phyloP scores from a whole-genome alignment of 2,329 filamentous ascomycete genomes.

The Aspergillus persii region DNA sequence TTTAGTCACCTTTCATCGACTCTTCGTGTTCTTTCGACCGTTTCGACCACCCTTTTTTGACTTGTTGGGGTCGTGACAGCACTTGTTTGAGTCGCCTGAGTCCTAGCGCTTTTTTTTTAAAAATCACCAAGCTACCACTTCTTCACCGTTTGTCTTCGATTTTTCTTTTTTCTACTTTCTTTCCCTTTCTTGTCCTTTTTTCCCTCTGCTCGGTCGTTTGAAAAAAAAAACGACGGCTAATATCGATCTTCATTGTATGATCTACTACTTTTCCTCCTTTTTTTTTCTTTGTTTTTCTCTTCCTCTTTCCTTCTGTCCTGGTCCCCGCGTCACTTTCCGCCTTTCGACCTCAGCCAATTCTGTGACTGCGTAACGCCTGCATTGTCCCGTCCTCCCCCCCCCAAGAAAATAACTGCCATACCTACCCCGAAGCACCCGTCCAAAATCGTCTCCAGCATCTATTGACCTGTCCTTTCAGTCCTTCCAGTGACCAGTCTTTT shows the following conservation, averaged over 20 bases:
- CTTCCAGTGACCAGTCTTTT: conserved; percentile 19
- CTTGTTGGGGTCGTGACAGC: conserved; percentile 13
- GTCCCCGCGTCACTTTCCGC: conserved; percentile 26
- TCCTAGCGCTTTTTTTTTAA: conserved; percentile 17
- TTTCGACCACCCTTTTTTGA: conserved; percentile 2
- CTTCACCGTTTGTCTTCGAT: conserved; percentile 9
- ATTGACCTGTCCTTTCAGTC: conserved; percentile 22
- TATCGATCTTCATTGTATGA: conserved; percentile 14
- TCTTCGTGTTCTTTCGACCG: conserved; percentile 5
- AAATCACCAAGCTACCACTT: conserved; percentile 16
- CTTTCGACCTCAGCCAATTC: conserved; percentile 21
- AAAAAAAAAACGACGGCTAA: neutral
- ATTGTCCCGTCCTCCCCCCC: conserved; percentile 20
- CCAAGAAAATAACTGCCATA: conserved; percentile 15
- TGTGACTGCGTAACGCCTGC: conserved; percentile 27
- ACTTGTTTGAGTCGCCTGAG: conserved; percentile 19
- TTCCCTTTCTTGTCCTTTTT: conserved; percentile 6
- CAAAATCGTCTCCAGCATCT: conserved; percentile 14
- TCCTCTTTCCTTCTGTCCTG: conserved; percentile 19
- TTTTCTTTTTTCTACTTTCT: conserved; percentile 8
- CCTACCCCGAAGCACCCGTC: conserved; percentile 11
- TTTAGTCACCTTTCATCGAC: neutral
- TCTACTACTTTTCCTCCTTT: conserved; percentile 15
- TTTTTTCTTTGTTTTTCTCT: conserved; percentile 15
- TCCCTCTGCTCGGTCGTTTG: conserved; percentile 4